Conservation (phyloP, 345 rosid genomes). For the Clausena lansium region DNA sequence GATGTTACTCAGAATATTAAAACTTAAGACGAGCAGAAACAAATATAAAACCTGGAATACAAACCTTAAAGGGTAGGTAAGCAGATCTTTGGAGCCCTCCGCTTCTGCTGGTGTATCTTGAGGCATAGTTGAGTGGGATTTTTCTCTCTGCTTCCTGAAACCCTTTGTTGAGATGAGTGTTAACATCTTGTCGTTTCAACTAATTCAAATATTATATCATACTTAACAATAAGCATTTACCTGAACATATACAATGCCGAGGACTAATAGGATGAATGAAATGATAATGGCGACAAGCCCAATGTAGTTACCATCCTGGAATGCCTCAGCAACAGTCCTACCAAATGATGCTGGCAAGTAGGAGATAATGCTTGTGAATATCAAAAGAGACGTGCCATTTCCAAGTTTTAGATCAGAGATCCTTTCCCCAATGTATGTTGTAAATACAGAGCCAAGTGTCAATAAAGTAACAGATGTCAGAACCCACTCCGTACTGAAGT, state of each 20-base stretch:
- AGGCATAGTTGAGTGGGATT: slow-evolving; percentile 94
- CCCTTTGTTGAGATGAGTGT: slow-evolving; percentile 29
- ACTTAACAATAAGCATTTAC: slow-evolving; percentile 36
- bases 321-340: slow-evolving; percentile 74
- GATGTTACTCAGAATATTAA: background rate
- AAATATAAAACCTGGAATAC: slow-evolving; percentile 15
- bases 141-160: slow-evolving; percentile 99
- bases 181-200: slow-evolving; percentile 21
- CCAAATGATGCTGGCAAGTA: slow-evolving; percentile 98
- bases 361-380: slow-evolving; percentile 94
- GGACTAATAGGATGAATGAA: slow-evolving; percentile 78
- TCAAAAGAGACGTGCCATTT: slow-evolving; percentile 90
- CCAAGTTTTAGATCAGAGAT: slow-evolving; percentile 95
- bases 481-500: slow-evolving; percentile 88
- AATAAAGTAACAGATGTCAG: slow-evolving; percentile 71
- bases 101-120: slow-evolving; percentile 76
- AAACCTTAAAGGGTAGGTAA: slow-evolving; percentile 91
- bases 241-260: slow-evolving; percentile 97
- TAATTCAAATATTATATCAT: slow-evolving; percentile 7
- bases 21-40: slow-evolving; percentile 4
- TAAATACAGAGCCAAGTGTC: slow-evolving; percentile 84
- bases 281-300: slow-evolving; percentile 71
- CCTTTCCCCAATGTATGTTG: slow-evolving; percentile 85
- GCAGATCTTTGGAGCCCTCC: slow-evolving; percentile 92
- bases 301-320: slow-evolving; percentile 82